A percentile compares a stretch with the other conserved stretches of the same genome.
Evolutionary conservation across 2,329 filamentous ascomycete species (phyloP).

Genomic region (Aspergillus vadensis): DNA sequence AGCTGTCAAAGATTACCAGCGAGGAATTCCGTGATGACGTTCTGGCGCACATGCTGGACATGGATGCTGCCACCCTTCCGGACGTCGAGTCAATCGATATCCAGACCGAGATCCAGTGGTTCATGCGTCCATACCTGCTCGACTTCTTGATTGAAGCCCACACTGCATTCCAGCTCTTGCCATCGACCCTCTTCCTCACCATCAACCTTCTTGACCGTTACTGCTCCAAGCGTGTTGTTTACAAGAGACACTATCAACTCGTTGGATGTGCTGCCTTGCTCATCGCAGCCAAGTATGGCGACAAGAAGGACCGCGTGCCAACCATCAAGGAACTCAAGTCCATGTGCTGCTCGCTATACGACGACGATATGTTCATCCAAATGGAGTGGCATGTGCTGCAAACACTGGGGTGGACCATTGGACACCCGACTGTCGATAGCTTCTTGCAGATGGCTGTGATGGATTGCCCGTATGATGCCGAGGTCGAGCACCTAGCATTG

Average conservation of each 20-base stretch:
- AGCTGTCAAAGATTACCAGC: conserved; percentile 79
- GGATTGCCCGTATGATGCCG: conserved; percentile 72
- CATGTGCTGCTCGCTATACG: conserved; percentile 98
- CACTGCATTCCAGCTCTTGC: conserved; percentile 87
- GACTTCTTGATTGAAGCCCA: conserved; percentile 98
- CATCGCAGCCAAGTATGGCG: conserved; percentile 97
- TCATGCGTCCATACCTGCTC: conserved; percentile 96
- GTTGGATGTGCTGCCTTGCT: conserved; percentile 94
- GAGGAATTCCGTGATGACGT: conserved; percentile 95
- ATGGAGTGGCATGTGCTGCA: conserved; percentile 99
- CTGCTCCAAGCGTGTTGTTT: conserved; percentile 95
- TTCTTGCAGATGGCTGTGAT: conserved; percentile 86
- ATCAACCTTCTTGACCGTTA: conserved; percentile 97
- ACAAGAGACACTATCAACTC: conserved; percentile 98
- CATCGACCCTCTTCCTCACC: conserved; percentile 92
- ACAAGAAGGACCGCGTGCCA: conserved; percentile 98
- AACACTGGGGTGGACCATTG: conserved; percentile 93
- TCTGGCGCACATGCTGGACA: conserved; percentile 88
- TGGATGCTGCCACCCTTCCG: conserved; percentile 92
- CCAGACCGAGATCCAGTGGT: conserved; percentile 99
- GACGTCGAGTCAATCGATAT: conserved; percentile 98
- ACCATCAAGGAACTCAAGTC: conserved; percentile 96
- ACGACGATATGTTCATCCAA: conserved; percentile 99
- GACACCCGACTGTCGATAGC: conserved; percentile 92
- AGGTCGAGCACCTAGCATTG: conserved; percentile 90